Base-by-base conservation (phyloP, 2,329 filamentous ascomycete genomes). In the Curvularia sp. region DNA sequence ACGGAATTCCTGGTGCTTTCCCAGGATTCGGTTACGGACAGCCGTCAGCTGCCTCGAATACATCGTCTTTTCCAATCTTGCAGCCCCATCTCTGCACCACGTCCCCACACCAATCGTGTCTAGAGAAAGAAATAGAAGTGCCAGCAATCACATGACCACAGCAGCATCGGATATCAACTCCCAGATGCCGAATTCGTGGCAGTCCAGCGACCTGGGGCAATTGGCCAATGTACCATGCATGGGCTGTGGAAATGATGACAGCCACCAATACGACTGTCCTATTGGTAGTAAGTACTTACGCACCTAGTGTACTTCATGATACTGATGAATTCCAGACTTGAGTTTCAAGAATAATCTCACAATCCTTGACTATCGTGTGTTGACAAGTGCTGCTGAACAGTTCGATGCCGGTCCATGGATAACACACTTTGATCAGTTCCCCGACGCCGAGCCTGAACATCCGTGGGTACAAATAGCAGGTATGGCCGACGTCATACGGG, bases 391-490 rank as follows among this genome's bases (percentile, higher is more conserved):
- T 7, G 63, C 60, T 18, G 6, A 67, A 8, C 51, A 28, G 2
- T 67, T 70, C 18, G 71, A 75, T 52, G 71, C 71, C 9, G 70
- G 67, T 7, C 69, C 64, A 10, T 69, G 66, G 68, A 71, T 62
- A 8, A 48, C 53, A 13, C 68, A 72, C 45, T 50, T 58, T n/a
- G 47, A 59, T 2, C 59, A 41, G 12, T 57, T 34, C 21, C 48
- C 53, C 1, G 42, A 52, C 6, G 48, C 55, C 1, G 52, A 57
- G 9, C 52, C 38, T 2, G 66, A 69, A 49, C 50, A 63, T 34
- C 1, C 23, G 0, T 9, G 50, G 3, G 45, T 43, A 2, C 46
- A 57, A 27, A 49, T 69, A 3, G 21, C 25, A 7, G 62, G 50
- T 1, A 65, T 72, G 48, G 66, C 65, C 2, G 58, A 65, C 1